A percentile compares a stretch with the other conserved stretches of the same genome.
These are phyloP conservation scores for Williopsis jadinii DNA, from an alignment of 1,139 yeast species.

Conservation along the genomic window DNA sequence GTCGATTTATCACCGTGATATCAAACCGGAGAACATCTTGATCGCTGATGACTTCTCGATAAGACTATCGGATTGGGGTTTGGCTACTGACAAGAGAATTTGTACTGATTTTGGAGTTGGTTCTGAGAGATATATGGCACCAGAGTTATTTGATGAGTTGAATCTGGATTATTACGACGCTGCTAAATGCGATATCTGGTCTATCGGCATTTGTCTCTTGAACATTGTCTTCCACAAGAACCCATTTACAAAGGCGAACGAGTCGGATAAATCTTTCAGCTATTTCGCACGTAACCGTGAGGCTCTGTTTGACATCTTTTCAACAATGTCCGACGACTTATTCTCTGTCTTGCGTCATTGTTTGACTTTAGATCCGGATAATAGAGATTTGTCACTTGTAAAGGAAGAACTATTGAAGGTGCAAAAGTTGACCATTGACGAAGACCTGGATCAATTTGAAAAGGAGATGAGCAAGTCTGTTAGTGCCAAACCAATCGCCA, in stretches of 20 bases:
- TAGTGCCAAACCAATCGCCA: constrained; percentile 22
- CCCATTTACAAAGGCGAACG: constrained; percentile 81
- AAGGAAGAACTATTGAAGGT: constrained; percentile 53
- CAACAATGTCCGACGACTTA: constrained; percentile 81
- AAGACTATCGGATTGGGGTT: constrained; percentile 87
- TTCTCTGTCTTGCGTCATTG: constrained; percentile 75
- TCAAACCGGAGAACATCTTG: constrained; percentile 84
- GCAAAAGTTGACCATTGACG: constrained; percentile 77
- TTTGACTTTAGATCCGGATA: constrained; percentile 80
- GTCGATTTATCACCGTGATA: constrained; percentile 78
- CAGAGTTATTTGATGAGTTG: constrained; percentile 65
- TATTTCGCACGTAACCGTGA: constrained; percentile 87
- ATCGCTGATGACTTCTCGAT: constrained; percentile 75
- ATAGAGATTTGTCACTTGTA: constrained; percentile 61
- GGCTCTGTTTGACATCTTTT: constrained; percentile 86
- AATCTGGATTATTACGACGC: constrained; percentile 68
- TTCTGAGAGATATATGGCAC: constrained; percentile 95
- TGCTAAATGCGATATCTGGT: constrained; percentile 87
- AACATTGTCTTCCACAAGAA: constrained; percentile 86
- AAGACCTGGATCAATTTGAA: constrained; percentile 41
- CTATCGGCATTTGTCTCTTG: constrained; percentile 79
- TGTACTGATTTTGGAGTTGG: constrained; percentile 88
- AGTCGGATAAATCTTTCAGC: constrained; percentile 76
- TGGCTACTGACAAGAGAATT: constrained; percentile 61
- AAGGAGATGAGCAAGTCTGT: constrained; percentile 31